A percentile compares a stretch with the other conserved stretches of the same genome.
These are phyloP conservation scores for Rhodotorula sp. DNA, from an alignment of 1,284 basidiomycete genomes.

Conservation along the genomic window DNA sequence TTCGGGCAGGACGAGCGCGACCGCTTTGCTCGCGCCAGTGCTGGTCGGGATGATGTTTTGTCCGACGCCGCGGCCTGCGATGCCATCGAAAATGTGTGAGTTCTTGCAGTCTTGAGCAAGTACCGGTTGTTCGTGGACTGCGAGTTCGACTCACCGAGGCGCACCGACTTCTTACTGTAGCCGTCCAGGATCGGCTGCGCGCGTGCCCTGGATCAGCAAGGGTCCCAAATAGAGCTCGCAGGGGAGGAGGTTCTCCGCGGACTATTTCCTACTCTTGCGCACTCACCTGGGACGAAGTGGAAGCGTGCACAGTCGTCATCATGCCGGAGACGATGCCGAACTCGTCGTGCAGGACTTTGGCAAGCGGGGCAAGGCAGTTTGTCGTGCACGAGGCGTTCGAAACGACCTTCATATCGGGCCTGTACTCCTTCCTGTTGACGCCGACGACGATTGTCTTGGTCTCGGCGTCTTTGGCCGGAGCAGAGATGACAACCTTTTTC, in stretches of 20 bases:
- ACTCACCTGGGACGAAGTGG: conserved; percentile 46
- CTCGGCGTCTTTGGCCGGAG: conserved; percentile 47
- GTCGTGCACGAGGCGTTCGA: conserved; percentile 53
- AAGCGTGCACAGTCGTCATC: conserved; percentile 53
- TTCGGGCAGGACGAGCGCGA: conserved; percentile 51
- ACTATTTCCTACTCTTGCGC: no score
- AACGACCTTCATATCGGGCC: conserved; percentile 47
- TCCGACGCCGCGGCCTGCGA: conserved; percentile 39
- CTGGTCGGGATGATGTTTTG: conserved; percentile 52
- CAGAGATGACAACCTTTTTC: conserved; percentile 53
- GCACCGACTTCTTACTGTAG: conserved; percentile 51
- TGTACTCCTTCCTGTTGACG: conserved; percentile 50
- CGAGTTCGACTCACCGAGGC: conserved; percentile 42
- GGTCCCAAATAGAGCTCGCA: no score
- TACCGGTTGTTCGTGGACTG: not conserved
- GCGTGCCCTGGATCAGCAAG: no score
- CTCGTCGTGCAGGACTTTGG: conserved; percentile 48
- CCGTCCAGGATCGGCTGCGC: conserved; percentile 51
- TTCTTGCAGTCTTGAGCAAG: no score
- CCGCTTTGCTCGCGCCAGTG: conserved; percentile 52
- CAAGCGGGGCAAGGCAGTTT: conserved; percentile 53
- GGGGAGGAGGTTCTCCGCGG: no score
- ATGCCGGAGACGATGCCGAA: conserved; percentile 52
- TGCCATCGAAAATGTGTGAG: not conserved
- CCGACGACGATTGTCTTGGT: conserved; percentile 48